A percentile compares a stretch with the other conserved stretches of the same genome.
Evolutionary conservation across 768 basidiomycete species (phyloP).

Genomic region (Collybia sp.): DNA sequence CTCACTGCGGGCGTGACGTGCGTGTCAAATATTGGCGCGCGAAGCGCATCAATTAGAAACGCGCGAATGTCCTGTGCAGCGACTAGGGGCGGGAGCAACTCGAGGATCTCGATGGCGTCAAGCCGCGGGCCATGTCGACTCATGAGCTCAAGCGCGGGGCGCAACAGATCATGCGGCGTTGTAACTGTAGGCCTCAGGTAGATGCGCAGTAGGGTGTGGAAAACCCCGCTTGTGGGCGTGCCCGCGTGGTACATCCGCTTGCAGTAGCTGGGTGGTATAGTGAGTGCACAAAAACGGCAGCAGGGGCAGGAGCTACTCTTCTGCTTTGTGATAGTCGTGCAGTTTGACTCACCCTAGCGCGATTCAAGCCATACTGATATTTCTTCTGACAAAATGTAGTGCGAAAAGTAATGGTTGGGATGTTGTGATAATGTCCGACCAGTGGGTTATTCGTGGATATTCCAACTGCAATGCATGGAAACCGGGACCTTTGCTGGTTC

Average conservation of each 20-base stretch:
- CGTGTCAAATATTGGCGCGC: too few relatives aligned
- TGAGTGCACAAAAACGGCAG: too few relatives aligned
- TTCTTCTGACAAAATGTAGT: too few relatives aligned
- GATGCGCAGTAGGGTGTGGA: conserved; percentile 79
- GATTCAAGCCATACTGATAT: too few relatives aligned
- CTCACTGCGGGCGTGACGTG: too few relatives aligned
- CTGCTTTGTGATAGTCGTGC: conserved; percentile 80
- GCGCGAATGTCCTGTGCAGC: too few relatives aligned
- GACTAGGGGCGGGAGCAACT: too few relatives aligned
- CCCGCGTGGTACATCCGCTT: conserved; percentile 67
- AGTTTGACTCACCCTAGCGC: too few relatives aligned
- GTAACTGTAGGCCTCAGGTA: conserved; percentile 74
- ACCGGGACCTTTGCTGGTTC: conserved; percentile 69
- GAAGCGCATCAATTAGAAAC: too few relatives aligned
- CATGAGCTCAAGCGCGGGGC: conserved; percentile 86
- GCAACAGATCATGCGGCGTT: conserved; percentile 52
- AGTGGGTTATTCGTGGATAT: conserved; percentile 78
- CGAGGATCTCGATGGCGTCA: too few relatives aligned
- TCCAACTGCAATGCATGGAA: conserved; percentile 79
- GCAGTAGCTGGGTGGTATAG: conserved; percentile 65
- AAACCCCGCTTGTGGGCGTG: conserved; percentile 57
- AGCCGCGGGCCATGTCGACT: conserved; percentile 78
- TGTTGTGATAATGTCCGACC: conserved; percentile 85
- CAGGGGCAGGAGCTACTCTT: conserved; percentile 52
- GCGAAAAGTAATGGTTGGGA: conserved; percentile 87